A percentile compares a stretch with the other conserved stretches of the same genome.
These are phyloP conservation scores for Boletus sp. DNA, from an alignment of 768 basidiomycete genomes.

Conservation along the genomic window DNA sequence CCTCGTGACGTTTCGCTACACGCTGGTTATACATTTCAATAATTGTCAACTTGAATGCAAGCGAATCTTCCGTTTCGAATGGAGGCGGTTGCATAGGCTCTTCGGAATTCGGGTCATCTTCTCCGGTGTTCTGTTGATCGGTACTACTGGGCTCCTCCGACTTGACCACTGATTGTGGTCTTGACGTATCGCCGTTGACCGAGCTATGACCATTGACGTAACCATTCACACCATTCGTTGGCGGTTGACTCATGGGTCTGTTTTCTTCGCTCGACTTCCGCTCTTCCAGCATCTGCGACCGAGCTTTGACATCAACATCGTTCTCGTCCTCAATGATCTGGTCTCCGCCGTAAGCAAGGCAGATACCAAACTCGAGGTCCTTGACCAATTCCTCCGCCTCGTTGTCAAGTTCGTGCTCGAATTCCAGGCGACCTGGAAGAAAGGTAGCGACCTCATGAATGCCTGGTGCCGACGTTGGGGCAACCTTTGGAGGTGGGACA, in stretches of 20 bases:
- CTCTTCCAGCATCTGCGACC: constrained; percentile 42
- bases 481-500: constrained; percentile 59
- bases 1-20: constrained; percentile 79
- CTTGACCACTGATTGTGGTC: constrained; percentile 30
- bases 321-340: constrained; percentile 75
- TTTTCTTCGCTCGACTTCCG: constrained; percentile 26
- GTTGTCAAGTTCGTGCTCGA: constrained; percentile 96
- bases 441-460: constrained; percentile 91
- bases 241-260: constrained; percentile 24
- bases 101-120: constrained; percentile 59
- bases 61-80: constrained; percentile 78
- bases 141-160: constrained; percentile 45
- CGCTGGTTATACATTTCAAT: constrained; percentile 91
- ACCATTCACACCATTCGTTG: constrained; percentile 24
- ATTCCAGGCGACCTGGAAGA: constrained; percentile 96
- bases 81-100: constrained; percentile 72
- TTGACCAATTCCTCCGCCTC: constrained; percentile 95
- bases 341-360: constrained; percentile 81
- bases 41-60: constrained; percentile 84
- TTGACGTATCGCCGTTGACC: constrained; percentile 37
- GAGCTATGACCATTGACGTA: constrained; percentile 35
- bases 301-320: constrained; percentile 66
- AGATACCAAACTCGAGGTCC: constrained; percentile 94
- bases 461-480: constrained; percentile 86
- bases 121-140: constrained; percentile 38